These are phyloP conservation scores for Carallia brachiata DNA, from an alignment of 345 rosid species.

Conservation along the genomic window DNA sequence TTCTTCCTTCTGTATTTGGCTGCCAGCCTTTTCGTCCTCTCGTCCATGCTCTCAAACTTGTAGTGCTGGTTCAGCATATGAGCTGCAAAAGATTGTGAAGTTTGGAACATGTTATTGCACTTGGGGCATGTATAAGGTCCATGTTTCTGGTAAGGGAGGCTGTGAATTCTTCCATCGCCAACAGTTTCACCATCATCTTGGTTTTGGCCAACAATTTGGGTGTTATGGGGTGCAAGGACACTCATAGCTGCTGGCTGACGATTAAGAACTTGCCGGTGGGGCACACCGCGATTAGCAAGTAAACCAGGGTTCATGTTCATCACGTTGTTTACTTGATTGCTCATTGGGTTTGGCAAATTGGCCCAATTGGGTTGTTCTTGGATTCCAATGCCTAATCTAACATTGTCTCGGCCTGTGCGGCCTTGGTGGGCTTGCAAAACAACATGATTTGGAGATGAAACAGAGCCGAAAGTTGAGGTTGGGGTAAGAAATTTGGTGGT, in stretches of 20 bases:
- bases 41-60: constrained; percentile 17
- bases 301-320: no score
- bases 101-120: constrained; percentile 7
- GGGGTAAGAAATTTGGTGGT: constrained; percentile 3
- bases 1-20: constrained; percentile 17
- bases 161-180: constrained; percentile 28
- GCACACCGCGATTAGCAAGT: no score
- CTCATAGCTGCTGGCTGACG: neutral
- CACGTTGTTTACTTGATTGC: no score
- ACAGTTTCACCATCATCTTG: neutral
- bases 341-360: neutral
- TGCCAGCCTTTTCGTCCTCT: constrained; percentile 20
- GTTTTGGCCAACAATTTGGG: neutral
- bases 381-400: neutral
- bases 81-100: constrained; percentile 23
- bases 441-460: neutral
- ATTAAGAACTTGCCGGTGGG: no score
- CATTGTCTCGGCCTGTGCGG: no score
- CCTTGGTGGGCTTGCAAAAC: neutral
- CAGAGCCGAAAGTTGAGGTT: neutral
- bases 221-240: neutral
- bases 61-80: constrained; percentile 18
- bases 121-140: constrained; percentile 33
- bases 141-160: constrained; percentile 21
- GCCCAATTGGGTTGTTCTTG: neutral